Evolutionary conservation across 2,329 filamentous ascomycete genomes (phyloP).

Genomic region (Monosporascus sp.): DNA sequence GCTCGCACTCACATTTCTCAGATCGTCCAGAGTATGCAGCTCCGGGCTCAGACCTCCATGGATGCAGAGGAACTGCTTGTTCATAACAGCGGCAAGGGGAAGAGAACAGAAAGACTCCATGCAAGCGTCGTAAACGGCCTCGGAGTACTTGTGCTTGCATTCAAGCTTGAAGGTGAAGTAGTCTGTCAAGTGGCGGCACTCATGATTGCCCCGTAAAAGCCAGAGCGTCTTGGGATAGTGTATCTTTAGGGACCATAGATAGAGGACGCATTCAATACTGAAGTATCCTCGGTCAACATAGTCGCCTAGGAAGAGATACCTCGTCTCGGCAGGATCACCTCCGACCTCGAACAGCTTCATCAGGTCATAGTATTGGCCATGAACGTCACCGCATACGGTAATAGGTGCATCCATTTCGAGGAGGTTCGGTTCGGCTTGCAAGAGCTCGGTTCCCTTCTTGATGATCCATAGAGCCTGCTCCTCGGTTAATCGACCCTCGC

Average conservation of each 20-base stretch:
- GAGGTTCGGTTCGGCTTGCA: conserved; percentile 87
- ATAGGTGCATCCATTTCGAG: conserved; percentile 99
- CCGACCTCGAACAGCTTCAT: conserved; percentile 99
- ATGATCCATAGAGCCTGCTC: conserved; percentile 97
- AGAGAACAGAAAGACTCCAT: conserved; percentile 97
- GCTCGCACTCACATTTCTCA: conserved; percentile 67
- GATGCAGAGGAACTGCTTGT: conserved; percentile 99
- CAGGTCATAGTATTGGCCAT: conserved; percentile 97
- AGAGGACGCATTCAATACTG: conserved; percentile 97
- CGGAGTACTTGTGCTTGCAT: conserved; percentile 99
- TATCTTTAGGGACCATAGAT: conserved; percentile 97
- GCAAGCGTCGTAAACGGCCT: conserved; percentile 92
- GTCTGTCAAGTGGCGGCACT: conserved; percentile 97
- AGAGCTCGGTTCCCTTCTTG: conserved; percentile 76
- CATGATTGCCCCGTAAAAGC: conserved; percentile 95
- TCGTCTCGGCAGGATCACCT: conserved; percentile 90
- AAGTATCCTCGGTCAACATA: conserved; percentile 99
- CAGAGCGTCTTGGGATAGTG: conserved; percentile 97
- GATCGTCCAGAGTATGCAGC: conserved; percentile 88
- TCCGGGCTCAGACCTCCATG: conserved; percentile 95
- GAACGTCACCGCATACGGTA: conserved; percentile 96
- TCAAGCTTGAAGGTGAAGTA: conserved; percentile 99
- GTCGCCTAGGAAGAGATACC: conserved; percentile 95
- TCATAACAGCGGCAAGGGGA: conserved; percentile 95
- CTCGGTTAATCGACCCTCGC: conserved; percentile 92